A percentile compares a stretch with the other conserved stretches of the same genome.
These are phyloP conservation scores for Leccinum colubrinum DNA, from an alignment of 1,284 basidiomycete species.

Conservation along the genomic window DNA sequence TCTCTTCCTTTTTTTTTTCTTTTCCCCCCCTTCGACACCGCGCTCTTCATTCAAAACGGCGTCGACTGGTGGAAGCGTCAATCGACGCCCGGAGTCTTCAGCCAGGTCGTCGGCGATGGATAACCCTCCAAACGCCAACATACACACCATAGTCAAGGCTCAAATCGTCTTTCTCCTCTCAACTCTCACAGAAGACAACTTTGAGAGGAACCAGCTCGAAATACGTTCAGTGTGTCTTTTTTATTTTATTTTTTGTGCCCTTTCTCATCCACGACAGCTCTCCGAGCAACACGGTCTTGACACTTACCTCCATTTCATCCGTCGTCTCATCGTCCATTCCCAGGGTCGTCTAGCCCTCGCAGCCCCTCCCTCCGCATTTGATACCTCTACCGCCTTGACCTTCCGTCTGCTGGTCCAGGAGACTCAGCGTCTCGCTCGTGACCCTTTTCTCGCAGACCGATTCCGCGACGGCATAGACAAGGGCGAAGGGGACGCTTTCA, in stretches of 20 bases:
- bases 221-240: constrained; percentile 72
- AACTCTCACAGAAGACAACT: constrained; percentile 93
- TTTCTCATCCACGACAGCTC: constrained; percentile 53
- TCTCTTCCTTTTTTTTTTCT: constrained; percentile 25
- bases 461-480: constrained; percentile 86
- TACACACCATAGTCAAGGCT: constrained; percentile 80
- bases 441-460: constrained; percentile 82
- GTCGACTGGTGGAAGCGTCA: constrained; percentile 67
- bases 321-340: constrained; percentile 87
- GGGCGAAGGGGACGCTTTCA: constrained; percentile 77
- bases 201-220: constrained; percentile 87
- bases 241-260: constrained; percentile 9
- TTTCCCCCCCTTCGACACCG: constrained; percentile 14
- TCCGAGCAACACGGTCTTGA: constrained; percentile 93
- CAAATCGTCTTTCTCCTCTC: constrained; percentile 93
- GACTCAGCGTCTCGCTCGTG: constrained; percentile 79
- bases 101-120: constrained; percentile 50
- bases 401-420: constrained; percentile 86
- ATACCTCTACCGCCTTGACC: constrained; percentile 69
- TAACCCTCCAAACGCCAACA: constrained; percentile 49
- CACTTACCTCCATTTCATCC: constrained; percentile 94
- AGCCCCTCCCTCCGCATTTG: constrained; percentile 58
- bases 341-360: constrained; percentile 62
- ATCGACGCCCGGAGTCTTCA: constrained; percentile 74
- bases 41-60: constrained; percentile 58